Percentiles rank a stretch among this genome's conserved stretches.
phyloP scores from a whole-genome alignment of 305 asterid species.

The Plantago lanceolata region DNA sequence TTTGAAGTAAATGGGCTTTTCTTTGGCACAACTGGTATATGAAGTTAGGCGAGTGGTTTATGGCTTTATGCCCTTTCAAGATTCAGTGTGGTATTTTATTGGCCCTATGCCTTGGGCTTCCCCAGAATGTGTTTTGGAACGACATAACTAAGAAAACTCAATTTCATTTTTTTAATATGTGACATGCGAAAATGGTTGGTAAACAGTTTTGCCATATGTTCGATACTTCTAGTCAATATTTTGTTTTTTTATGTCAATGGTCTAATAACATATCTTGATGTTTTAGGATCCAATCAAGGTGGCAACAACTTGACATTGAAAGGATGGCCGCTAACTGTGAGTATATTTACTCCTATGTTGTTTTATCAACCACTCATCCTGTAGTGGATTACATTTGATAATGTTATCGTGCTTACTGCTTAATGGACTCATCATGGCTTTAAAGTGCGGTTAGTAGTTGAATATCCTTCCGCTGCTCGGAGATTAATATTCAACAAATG shows the following conservation, averaged over 20 bases:
- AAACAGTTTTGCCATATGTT: constrained; percentile 5
- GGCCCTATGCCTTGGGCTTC: neutral
- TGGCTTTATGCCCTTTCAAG: no score
- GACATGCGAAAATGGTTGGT: neutral
- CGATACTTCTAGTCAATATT: constrained; percentile 10
- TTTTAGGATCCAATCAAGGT: constrained; percentile 88
- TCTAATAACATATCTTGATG: constrained; percentile 17
- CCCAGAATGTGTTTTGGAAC: no score
- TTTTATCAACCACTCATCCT: no score
- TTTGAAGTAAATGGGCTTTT: no score
- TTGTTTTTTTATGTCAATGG: constrained; percentile 16
- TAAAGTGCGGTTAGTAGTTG: no score
- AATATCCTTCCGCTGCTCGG: no score
- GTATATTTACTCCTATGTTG: constrained; percentile 17
- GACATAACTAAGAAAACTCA: neutral
- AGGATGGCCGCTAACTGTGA: constrained; percentile 95
- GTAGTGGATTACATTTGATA: no score
- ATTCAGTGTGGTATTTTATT: neutral
- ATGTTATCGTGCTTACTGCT: no score
- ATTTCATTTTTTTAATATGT: neutral
- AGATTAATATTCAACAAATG: no score
- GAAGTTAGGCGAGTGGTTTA: no score
- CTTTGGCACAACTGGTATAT: no score
- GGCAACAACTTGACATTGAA: constrained; percentile 91
- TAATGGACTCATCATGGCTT: no score